Evolutionary conservation across 164 flowering plant genomes (phyloP).

Genomic region (Hamamelis virginiana): DNA sequence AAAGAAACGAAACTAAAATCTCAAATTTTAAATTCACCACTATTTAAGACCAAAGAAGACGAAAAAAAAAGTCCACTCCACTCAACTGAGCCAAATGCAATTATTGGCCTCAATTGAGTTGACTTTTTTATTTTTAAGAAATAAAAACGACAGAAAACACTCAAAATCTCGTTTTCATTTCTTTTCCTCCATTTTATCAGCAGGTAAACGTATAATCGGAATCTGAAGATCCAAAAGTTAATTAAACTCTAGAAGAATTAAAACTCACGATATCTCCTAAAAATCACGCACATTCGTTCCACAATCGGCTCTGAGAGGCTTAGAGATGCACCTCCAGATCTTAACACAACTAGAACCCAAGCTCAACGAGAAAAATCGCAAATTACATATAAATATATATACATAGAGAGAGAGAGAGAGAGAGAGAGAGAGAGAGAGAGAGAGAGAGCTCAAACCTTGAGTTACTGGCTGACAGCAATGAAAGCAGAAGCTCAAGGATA

Average conservation of each 20-base stretch:
- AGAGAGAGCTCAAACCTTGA: not conserved
- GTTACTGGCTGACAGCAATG: constrained; percentile 2
- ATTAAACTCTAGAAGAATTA: not conserved
- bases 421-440: not conserved
- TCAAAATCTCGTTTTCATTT: not conserved
- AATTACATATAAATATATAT: too few species aligned
- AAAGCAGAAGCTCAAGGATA: not conserved
- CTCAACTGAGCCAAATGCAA: not conserved
- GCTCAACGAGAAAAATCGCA: not conserved
- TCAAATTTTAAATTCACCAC: not conserved
- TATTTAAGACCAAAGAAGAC: not conserved
- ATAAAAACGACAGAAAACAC: not conserved
- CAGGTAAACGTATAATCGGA: not conserved
- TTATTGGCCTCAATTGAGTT: not conserved
- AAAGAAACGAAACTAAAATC: not conserved
- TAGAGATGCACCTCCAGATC: not conserved
- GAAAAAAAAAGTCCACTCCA: not conserved
- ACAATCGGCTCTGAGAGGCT: not conserved
- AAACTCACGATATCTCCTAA: not conserved
- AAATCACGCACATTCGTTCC: not conserved
- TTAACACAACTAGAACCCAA: not conserved
- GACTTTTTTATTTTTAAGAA: not conserved
- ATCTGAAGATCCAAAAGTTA: not conserved
- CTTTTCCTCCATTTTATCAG: not conserved
- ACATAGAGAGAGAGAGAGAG: too few species aligned